Evolutionary conservation across 805 yeast genomes (phyloP), one percentile per base, ranked within the genome.

Genomic region (Kuraishia floccosa): DNA sequence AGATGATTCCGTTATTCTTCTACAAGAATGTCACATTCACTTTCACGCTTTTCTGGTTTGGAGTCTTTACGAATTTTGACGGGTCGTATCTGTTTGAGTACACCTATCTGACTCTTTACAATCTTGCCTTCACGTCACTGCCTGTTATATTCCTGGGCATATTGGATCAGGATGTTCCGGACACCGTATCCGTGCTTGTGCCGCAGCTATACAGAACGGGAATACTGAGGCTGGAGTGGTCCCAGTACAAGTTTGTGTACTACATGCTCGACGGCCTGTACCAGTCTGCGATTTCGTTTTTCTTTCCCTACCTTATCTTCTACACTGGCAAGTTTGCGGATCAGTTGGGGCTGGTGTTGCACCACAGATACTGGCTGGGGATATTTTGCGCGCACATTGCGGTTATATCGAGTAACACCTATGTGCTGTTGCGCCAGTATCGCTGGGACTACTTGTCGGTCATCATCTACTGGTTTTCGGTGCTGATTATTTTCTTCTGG

Each of bases 391-490:
- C 76, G 9, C 63, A 70, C 24, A 66, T 78, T 31, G 62, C 82
- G 7, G 80, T 78, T 31, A 52, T 75, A 17, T 60, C 82, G 1
- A 73, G 83, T 53, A 71, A 83, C 54, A 36, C 73, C 12, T 79
- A 74, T 51, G 76, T 83, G 20, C 44, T 81, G 41, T 50, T 76
- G 36, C 78, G 74, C 44, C 87, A 79, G 54, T 65, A 63, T 38
- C 56, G 86, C 39, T 83, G 93, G 93, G 93, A 82, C 53, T 74
- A 80, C 76, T 46, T 82, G 16, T 62, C 81, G 13, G 31, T 66
- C 17, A 45, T 73, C 16, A 64, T 78, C 37, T 56, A 60, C 34
- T 54, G 65, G 1, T 46, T 83, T 28, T 75, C 85, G 10, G 62
- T 64, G 32, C 47, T 76, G 37, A 40, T 80, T 26, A 61, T 80